phyloP scores from a whole-genome alignment of 805 yeast species.

The Cyberlindnera xishuangbannaensis region DNA sequence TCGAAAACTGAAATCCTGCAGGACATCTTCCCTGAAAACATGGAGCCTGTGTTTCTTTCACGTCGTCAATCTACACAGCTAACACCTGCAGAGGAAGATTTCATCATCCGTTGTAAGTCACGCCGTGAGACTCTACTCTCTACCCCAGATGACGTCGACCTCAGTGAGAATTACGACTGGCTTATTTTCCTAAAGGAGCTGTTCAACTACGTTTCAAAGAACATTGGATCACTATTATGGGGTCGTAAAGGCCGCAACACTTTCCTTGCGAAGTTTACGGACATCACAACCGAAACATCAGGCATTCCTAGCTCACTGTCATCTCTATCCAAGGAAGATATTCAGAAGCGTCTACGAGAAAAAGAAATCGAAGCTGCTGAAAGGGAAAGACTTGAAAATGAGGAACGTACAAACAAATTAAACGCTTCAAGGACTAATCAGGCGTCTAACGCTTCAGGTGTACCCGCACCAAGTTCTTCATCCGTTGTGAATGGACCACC shows the following conservation, averaged over 20 bases:
- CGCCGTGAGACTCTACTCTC: slow-evolving; percentile 58
- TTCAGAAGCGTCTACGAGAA: slow-evolving; percentile 13
- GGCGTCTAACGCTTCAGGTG: too few species aligned
- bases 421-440: not conserved
- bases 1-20: slow-evolving; percentile 62
- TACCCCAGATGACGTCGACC: slow-evolving; percentile 40
- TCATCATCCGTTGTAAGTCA: slow-evolving; percentile 64
- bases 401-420: not conserved
- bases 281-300: slow-evolving; percentile 2
- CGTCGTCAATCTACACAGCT: slow-evolving; percentile 34
- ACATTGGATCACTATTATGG: slow-evolving; percentile 67
- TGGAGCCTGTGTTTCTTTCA: slow-evolving; percentile 38
- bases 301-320: slow-evolving; percentile 5
- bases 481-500: slow-evolving; percentile 21
- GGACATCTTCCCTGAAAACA: slow-evolving; percentile 64
- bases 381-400: slow-evolving; percentile 6
- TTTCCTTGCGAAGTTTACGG: slow-evolving; percentile 11
- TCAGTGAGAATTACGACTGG: slow-evolving; percentile 81
- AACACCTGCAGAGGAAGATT: slow-evolving; percentile 76
- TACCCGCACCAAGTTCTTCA: too few species aligned
- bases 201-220: slow-evolving; percentile 70
- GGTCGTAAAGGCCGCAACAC: slow-evolving; percentile 44
- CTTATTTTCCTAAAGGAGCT: slow-evolving; percentile 72
- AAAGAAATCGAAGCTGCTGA: slow-evolving; percentile 15
- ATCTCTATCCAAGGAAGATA: slow-evolving; percentile 19